Base-by-base conservation (phyloP, 2,329 filamentous ascomycete genomes). In the Colletotrichum cuscutae region DNA sequence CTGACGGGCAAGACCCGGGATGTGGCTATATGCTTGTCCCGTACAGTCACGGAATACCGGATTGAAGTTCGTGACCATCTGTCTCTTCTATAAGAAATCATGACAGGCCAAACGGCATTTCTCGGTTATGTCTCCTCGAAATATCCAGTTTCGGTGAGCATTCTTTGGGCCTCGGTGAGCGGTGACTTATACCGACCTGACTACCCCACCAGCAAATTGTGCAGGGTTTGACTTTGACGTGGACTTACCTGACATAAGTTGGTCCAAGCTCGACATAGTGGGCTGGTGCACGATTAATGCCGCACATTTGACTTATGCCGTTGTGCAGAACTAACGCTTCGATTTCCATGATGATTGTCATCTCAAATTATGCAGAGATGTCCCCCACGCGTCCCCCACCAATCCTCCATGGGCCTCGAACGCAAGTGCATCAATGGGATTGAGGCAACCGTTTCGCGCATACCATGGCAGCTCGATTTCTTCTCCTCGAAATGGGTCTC, bases 141-240 rank as follows among this genome's bases (percentile, higher is more conserved):
- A 11, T 8, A 30, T 12, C 35, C 2, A 32, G 26, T 22, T 35
- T 59, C 42, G 69, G 69, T 72, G 65, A 69, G 37, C 52, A 0
- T 24, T 15, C 11, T n/a, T 72, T 59, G 63, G 53, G 68, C 53
- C 58, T 60, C 11, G 46, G 69, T 68, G 59, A 19, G 15, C 4
- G 11, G 11, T 30, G 12, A 4, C 22, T 2, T 35, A 63, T 53
- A 72, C 69, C 69, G 65, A 59, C 8, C 11, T 4, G 11, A 19
- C 3, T 19, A 19, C 52, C 52, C 69, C 53, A 15, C 19, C 46
- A 9, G 30, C 19, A 26, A 26, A 8, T 35, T 42, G 24, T 30
- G 35, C 26, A 30, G 52, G 32, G 66, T 64, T 62, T 68, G 59
- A 59, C 35, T 2, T 65, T 65, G 53, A 70, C 67, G 60, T 70